A percentile compares a stretch with the other conserved stretches of the same genome.
Evolutionary conservation across 2,329 filamentous ascomycete species (phyloP).

Genomic region (Diaporthe destruens): DNA sequence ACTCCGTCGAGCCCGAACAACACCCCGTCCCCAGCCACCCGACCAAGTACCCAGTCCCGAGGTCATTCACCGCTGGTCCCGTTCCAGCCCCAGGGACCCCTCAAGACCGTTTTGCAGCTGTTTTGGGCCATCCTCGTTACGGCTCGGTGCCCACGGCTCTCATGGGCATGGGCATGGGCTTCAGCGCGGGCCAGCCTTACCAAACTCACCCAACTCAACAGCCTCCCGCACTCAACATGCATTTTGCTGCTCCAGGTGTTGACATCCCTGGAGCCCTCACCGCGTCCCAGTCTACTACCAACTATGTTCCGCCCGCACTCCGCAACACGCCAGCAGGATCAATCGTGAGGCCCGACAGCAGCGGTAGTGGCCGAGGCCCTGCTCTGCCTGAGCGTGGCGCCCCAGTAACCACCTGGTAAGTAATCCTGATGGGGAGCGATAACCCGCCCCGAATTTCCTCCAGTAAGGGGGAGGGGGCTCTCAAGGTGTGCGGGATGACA

Average conservation of each 20-base stretch:
- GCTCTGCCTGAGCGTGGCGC: constrained; percentile 10
- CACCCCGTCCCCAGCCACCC: neutral
- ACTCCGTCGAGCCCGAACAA: neutral
- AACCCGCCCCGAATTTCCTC: no score
- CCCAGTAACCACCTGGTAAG: constrained; percentile 27
- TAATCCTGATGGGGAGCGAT: neutral
- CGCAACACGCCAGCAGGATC: neutral
- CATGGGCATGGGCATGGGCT: constrained; percentile 5
- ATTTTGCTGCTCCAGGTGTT: constrained; percentile 11
- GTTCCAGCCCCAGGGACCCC: constrained; percentile 29
- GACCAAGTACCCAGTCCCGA: neutral
- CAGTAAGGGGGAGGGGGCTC: neutral
- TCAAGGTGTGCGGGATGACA: no score
- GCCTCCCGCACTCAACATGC: neutral
- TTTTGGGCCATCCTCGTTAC: constrained; percentile 18
- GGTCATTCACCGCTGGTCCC: neutral
- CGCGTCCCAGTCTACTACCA: neutral
- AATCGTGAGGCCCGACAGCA: neutral
- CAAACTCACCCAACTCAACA: neutral
- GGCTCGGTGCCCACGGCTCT: neutral
- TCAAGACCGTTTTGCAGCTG: constrained; percentile 37
- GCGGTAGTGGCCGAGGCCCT: constrained; percentile 8
- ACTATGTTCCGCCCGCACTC: neutral
- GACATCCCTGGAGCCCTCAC: neutral
- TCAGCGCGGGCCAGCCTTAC: neutral